Evolutionary conservation across 805 yeast genomes (phyloP), one percentile per base, ranked within the genome.

Genomic region (Kluyveromyces aestuarii): DNA sequence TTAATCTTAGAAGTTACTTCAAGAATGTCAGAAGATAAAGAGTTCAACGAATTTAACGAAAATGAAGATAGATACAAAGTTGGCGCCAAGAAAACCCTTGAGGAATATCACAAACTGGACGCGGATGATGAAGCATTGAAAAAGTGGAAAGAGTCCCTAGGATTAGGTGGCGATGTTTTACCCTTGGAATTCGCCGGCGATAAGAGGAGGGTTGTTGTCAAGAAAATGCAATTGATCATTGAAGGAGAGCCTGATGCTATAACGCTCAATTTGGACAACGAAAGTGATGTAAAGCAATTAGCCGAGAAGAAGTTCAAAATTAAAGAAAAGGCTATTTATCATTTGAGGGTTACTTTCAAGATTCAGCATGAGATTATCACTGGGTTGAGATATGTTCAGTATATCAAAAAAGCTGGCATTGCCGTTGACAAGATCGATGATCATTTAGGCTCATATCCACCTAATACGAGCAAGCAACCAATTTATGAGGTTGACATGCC

Each of bases 351-450:
- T 60, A 81, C 79, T 55, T 90, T 89, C 71, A 78, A 88, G 55
- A 84, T 90, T 35, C 96, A 89, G 67, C 91, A 85, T 60, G 95
- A 87, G 63, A 87, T 90, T 55, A 82, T 90, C 57, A 89, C 96
- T 1, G 97, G 97, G 1, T 76, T 90, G 62, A 82, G 84, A 63
- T 90, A 89, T 65, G 75, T 87, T 55, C 96, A 87, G 66, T 80
- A 79, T 17, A 84, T 88, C 54, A 88, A 87, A 67, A 86, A 89
- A 63, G 81, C 90, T 1, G 96, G 96, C 35, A 85, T 90, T 53
- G 78, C 90, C 25, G 87, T 90, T 39, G 96, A 87, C 63, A 87
- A 84, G 62, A 69, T 82, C 40, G 95, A 87, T 55, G 95, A 88
- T 65, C 93, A 90, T 41, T 75, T 88, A 63, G 97, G 97, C 3